Conservation (phyloP, 2,329 filamentous ascomycete species). For the Hymenoscyphus salicellus region DNA sequence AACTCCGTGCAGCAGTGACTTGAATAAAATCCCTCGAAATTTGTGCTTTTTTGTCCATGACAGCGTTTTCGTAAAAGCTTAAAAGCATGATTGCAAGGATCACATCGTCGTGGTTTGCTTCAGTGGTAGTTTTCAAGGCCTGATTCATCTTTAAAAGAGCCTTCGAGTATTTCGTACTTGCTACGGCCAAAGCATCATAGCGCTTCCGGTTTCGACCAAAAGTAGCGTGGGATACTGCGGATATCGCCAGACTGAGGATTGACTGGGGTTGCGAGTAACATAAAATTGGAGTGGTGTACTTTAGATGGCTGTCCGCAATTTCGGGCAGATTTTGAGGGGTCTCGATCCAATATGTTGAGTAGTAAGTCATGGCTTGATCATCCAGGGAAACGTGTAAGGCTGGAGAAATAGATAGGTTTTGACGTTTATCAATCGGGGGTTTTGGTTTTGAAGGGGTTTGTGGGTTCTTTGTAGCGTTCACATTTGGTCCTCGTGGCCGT, state of each 20-base stretch:
- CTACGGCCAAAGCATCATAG: constrained; percentile 1
- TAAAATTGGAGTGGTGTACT: not conserved
- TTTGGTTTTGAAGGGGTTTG: not conserved
- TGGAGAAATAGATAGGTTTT: not conserved
- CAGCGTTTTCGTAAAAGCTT: constrained; percentile 13
- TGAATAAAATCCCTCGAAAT: not conserved
- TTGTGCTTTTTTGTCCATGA: constrained; percentile 4
- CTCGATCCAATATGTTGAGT: constrained; percentile 7
- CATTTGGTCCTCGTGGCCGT: constrained; percentile 21
- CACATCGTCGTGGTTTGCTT: constrained; percentile 6
- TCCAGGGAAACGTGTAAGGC: not conserved
- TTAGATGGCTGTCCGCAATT: constrained; percentile 6
- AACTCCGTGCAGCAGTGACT: constrained; percentile 4
- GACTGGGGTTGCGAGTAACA: not conserved
- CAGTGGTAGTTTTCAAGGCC: constrained; percentile 4
- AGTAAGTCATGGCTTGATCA: constrained; percentile 6
- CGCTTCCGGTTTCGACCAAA: constrained; percentile 8
- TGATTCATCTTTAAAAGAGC: constrained; percentile 12
- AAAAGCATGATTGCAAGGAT: constrained; percentile 17
- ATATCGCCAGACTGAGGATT: constrained; percentile 14
- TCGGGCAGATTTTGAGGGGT: constrained; percentile 7
- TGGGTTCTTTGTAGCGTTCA: not conserved
- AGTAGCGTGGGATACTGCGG: constrained; percentile 7
- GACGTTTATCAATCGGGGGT: not conserved
- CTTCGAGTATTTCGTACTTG: constrained; percentile 7